A percentile compares a stretch with the other conserved stretches of the same genome.
These are phyloP conservation scores for Fusarium camptoceras DNA, from an alignment of 2,329 filamentous ascomycete species.

Conservation along the genomic window DNA sequence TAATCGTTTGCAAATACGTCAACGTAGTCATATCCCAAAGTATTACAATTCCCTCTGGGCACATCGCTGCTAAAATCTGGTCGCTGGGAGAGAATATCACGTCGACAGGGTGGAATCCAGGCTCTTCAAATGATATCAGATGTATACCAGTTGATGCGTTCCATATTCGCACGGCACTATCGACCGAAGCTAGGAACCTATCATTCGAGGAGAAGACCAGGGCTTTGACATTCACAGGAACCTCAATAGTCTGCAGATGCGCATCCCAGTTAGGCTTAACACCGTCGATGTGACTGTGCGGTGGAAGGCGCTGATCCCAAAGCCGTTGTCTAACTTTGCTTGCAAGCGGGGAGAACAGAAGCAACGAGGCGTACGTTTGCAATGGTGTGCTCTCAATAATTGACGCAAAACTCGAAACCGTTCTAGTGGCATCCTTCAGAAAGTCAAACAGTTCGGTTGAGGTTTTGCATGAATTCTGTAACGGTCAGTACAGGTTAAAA, in stretches of 20 bases:
- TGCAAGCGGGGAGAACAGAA: background rate
- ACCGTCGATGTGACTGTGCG: background rate
- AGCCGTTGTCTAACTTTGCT: background rate
- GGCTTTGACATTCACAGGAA: background rate
- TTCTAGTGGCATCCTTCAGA: background rate
- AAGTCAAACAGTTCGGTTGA: background rate
- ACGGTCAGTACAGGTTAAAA: fast-evolving
- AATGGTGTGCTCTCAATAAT: background rate
- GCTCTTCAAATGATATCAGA: background rate
- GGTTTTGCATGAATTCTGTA: fast-evolving
- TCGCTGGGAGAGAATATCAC: background rate
- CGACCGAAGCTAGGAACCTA: background rate
- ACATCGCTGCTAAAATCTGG: background rate
- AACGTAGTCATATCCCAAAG: background rate
- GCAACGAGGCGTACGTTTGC: background rate
- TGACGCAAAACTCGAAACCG: background rate
- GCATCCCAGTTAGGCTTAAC: background rate
- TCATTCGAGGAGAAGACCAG: background rate
- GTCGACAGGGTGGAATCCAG: no score
- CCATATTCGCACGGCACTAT: background rate
- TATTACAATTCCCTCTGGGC: background rate
- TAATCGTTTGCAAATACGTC: background rate
- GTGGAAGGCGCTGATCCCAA: background rate
- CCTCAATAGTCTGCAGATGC: background rate
- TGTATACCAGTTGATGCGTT: background rate